Base-by-base conservation (phyloP, 495 filamentous ascomycete genomes). In the Xylaria grammica region DNA sequence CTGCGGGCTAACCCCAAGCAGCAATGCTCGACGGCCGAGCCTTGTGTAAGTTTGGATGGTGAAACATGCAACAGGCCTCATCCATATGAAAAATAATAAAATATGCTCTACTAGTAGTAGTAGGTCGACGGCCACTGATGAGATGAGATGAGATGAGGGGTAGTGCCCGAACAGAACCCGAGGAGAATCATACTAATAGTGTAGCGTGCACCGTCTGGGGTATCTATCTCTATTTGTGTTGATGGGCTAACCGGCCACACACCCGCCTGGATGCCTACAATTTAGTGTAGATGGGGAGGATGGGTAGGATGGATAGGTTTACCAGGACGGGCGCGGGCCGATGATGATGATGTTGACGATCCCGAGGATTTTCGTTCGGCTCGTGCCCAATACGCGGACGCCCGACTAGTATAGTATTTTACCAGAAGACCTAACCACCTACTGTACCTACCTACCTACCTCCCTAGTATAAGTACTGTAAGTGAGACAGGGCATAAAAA, bases 31-130 rank as follows among this genome's bases (percentile, higher is more conserved):
- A 32, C 59, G 52, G 50, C 50, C 51, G 44, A 46, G 50, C 20
- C 38, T 40, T 50, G 58, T 29, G 36, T 44, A 11, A 7, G 11
- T 29, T 1, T 44, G 11, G 13, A 36, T 62, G 59, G 59, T 62
- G 59, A 62, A 52, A 62, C 59, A 62, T 62, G 59, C 59, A 61
- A 34, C 45, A 40, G 59, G 59, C 59, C 34, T 62, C 58, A 30
- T 52, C 30, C 46, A 45, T 51, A 38, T 52, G 52, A 63, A 42
- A 17, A 32, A 54, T 45, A 27, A 48, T 62, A 17, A 6, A 34
- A 34, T 40, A 15, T 42, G n/a, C n/a, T n/a, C n/a, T n/a, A n/a
- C n/a, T n/a, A n/a, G n/a, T n/a, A n/a, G n/a, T n/a, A n/a, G n/a
- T 45, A 45, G 42, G 30, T n/a, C 22, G 22, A 34, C 51, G 51